Evolutionary conservation across 2,329 filamentous ascomycete species (phyloP), one percentile per base, ranked within the genome.

Genomic region (Fonsecaea erecta): DNA sequence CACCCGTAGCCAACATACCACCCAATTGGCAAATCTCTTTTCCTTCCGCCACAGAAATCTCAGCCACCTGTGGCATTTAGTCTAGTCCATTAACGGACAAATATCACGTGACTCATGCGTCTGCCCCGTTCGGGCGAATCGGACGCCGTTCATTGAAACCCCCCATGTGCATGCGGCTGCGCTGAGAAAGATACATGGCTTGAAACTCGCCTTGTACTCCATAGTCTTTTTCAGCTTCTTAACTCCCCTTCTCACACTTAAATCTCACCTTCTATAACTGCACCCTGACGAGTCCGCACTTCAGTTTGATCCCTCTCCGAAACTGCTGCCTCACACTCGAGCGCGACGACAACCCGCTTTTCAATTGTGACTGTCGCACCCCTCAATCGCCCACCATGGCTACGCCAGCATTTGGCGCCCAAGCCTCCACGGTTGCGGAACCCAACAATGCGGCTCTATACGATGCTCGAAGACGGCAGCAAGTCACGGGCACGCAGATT

Each of bases 401-500:
- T 76, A 80, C 80, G 60, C 73, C 74, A 72, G 75, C 75, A 75
- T 77, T 76, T 72, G 75, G 75, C 72, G 74, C 76, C 73, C 73
- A 75, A 72, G 69, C 74, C 68, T 70, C 71, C 72, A 75, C 73
- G 71, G 70, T 76, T 74, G 60, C 69, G 24, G 75, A 78, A 69
- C 76, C 79, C 68, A 80, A 79, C 71, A 77, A 75, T 67, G 79
- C 79, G 30, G 79, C 80, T 46, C 74, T 82, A 52, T 79, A 79
- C 67, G 78, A 78, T 71, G 77, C 77, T 65, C 74, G 79, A 64
- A 75, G 79, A 68, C 76, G 80, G 65, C 75, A 78, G 64, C 77
- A 73, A 59, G 78, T 77, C 52, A 75, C 85, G 68, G 85, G 85
- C 71, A 84, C 84, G 16, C 83, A 86, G 72, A 89, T 98, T 77